Conservation (phyloP, 2,329 filamentous ascomycete species). For the Penicillium sumatraense region DNA sequence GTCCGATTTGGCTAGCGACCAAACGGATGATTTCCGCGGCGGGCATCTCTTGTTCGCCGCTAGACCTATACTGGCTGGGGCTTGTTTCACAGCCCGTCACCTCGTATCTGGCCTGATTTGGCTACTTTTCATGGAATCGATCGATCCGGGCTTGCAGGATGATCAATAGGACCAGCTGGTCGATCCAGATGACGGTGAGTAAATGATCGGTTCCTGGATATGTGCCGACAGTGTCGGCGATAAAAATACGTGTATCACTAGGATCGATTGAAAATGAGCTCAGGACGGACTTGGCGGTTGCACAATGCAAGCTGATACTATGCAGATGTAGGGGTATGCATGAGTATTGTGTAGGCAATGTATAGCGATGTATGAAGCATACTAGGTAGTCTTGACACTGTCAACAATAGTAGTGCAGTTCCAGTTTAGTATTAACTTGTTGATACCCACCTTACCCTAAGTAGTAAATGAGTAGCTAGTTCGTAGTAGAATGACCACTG, state of each 20-base stretch:
- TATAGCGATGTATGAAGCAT: no score
- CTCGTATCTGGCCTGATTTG: neutral
- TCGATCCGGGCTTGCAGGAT: neutral
- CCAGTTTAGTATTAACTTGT: no score
- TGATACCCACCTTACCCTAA: no score
- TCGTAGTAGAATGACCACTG: no score
- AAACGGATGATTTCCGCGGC: constrained; percentile 22
- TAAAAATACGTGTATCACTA: neutral
- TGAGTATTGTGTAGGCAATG: neutral
- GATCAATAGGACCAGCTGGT: neutral
- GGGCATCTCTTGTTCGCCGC: neutral
- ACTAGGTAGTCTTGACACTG: no score
- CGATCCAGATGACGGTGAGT: neutral
- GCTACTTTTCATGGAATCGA: neutral
- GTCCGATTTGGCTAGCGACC: constrained; percentile 3
- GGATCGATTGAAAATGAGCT: neutral
- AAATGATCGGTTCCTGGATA: neutral
- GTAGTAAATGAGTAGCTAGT: no score
- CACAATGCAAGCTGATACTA: constrained; percentile 28
- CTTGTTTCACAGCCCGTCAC: neutral
- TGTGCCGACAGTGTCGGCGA: neutral
- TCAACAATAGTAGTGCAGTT: no score
- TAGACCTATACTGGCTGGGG: neutral
- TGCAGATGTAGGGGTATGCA: constrained; percentile 1
- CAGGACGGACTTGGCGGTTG: neutral